phyloP scores from a whole-genome alignment of 129 eudicot genomes.

The Ambrosia trifida region DNA sequence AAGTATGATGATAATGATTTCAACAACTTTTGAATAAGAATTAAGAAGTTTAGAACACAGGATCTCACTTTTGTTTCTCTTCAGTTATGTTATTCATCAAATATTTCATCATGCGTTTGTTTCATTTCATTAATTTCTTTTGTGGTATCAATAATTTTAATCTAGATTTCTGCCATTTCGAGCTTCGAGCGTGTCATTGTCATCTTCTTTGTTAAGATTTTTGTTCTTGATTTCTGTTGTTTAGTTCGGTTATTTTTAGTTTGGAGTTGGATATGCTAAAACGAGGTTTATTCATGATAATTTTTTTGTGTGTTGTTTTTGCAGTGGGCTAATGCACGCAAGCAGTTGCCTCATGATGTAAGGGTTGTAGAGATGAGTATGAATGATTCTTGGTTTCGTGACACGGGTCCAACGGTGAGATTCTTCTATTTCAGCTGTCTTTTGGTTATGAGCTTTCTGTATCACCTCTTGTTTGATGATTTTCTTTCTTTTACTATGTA shows the following conservation, averaged over 20 bases:
- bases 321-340: conserved; percentile 88
- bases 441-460: background rate
- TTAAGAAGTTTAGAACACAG: background rate
- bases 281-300: background rate
- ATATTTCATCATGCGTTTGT: background rate
- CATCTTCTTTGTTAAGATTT: conserved; percentile 11
- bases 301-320: conserved; percentile 4
- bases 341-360: conserved; percentile 57
- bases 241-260: background rate
- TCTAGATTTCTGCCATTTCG: background rate
- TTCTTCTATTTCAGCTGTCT: conserved; percentile 14
- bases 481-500: conserved; percentile 12
- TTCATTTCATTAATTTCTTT: background rate
- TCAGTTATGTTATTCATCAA: background rate
- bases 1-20: too few species aligned
- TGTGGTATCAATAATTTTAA: background rate
- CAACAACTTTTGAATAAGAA: too few species aligned
- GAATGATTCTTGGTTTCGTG: conserved; percentile 99
- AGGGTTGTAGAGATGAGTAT: conserved; percentile 96
- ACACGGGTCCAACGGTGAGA: conserved; percentile 87
- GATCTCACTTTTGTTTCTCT: background rate
- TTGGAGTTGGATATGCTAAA: background rate
- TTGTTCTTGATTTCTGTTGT: conserved; percentile 8
- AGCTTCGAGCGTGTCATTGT: background rate
- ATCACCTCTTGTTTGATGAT: conserved; percentile 6